These are phyloP conservation scores for Debaryomyces castellii DNA, from an alignment of 805 yeast species.

Conservation along the genomic window DNA sequence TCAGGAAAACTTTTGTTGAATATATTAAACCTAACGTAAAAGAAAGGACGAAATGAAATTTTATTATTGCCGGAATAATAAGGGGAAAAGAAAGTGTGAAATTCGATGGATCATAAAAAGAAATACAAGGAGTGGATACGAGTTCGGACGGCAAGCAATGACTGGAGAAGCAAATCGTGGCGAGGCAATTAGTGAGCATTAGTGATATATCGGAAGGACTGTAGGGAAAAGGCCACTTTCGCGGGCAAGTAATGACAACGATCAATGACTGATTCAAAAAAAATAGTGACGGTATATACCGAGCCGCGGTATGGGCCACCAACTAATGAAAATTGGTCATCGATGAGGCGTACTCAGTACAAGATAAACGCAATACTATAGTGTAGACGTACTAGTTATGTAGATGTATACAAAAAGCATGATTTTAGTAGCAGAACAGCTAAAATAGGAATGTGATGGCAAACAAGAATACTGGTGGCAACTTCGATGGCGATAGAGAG, in stretches of 20 bases:
- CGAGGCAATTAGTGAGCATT: neutral
- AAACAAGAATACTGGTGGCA: too few species aligned
- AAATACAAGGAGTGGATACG: neutral
- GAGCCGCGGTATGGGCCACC: neutral
- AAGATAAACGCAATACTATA: neutral
- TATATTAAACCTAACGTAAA: neutral
- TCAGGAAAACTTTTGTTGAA: neutral
- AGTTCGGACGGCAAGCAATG: neutral
- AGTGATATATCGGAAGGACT: neutral
- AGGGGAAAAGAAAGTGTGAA: slow-evolving; percentile 2
- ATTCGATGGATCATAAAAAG: slow-evolving; percentile 1
- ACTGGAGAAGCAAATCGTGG: neutral
- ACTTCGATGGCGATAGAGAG: too few species aligned
- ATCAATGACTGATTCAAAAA: neutral
- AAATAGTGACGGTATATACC: neutral
- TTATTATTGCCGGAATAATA: slow-evolving; percentile 1
- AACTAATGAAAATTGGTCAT: neutral
- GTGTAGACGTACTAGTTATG: too few species aligned
- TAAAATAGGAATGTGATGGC: too few species aligned
- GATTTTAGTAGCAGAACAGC: too few species aligned
- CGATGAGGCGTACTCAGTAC: neutral
- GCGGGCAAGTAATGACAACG: neutral
- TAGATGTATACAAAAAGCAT: too few species aligned
- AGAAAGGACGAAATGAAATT: slow-evolving; percentile 1
- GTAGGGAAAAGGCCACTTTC: neutral